Conservation (phyloP, 176 grass and related monocot species). For the Pontederia paniculata region DNA sequence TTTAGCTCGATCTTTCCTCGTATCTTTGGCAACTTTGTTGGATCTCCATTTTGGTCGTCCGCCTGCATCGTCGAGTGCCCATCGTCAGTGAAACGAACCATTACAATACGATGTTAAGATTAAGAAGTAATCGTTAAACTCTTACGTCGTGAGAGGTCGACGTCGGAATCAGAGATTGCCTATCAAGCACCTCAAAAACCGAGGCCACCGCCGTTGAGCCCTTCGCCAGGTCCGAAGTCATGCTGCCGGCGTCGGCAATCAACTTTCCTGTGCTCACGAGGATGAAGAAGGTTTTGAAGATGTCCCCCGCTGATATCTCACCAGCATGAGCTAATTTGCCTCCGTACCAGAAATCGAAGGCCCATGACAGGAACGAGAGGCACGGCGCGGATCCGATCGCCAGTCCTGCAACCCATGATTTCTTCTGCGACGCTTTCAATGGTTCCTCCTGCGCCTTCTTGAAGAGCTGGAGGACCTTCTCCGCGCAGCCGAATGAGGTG, state of each 20-base stretch:
- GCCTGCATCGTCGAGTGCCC: no score
- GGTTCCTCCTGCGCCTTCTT: conserved; percentile 14
- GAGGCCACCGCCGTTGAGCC: conserved; percentile 30
- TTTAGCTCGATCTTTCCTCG: conserved; percentile 33
- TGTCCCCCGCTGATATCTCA: conserved; percentile 28
- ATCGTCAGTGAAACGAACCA: no score
- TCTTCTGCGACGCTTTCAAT: background rate
- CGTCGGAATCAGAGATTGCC: no score
- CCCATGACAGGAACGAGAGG: conserved; percentile 46
- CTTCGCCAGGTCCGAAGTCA: conserved; percentile 34
- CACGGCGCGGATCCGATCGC: conserved; percentile 40
- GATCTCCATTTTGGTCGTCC: background rate
- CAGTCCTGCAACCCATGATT: conserved; percentile 32
- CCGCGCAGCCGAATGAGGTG: conserved; percentile 26
- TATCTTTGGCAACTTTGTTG: background rate
- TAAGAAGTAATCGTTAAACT: no score
- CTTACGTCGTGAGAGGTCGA: no score
- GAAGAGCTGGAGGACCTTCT: conserved; percentile 28
- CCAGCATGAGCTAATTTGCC: conserved; percentile 18
- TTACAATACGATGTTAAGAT: no score
- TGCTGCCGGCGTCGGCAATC: conserved; percentile 37
- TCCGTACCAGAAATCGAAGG: conserved; percentile 36
- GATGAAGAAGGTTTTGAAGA: conserved; percentile 64
- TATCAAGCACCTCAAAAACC: conserved; percentile 11
- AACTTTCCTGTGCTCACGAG: conserved; percentile 44